Percentiles rank a stretch among this genome's conserved stretches.
These are phyloP conservation scores for Trichaptum fuscoviolaceum DNA, from an alignment of 768 basidiomycete genomes.

Conservation along the genomic window DNA sequence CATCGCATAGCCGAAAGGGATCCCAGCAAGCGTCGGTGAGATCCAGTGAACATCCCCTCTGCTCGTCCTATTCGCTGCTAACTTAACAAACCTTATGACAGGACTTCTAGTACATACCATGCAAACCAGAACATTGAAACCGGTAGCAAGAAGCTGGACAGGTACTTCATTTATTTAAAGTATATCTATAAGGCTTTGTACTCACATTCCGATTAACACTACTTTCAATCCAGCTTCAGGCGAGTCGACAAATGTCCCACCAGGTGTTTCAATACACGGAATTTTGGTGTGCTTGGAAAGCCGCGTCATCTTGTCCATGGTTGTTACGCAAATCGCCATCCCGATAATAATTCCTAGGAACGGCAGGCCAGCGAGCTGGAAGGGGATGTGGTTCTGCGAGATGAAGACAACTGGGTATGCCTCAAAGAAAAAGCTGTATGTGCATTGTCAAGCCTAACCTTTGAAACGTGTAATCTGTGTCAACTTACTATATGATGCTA, in stretches of 20 bases:
- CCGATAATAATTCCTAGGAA: slow-evolving; percentile 18
- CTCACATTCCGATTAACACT: slow-evolving; percentile 18
- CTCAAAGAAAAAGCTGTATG: slow-evolving; percentile 19
- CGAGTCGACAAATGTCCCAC: slow-evolving; percentile 2
- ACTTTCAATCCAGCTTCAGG: slow-evolving; percentile 17
- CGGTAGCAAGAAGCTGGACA: slow-evolving; percentile 13
- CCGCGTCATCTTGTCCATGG: slow-evolving; percentile 9
- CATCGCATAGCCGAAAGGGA: slow-evolving; percentile 19
- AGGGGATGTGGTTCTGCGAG: slow-evolving; percentile 15
- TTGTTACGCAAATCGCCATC: slow-evolving; percentile 13
- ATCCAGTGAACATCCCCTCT: slow-evolving; percentile 18
- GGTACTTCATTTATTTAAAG: neutral
- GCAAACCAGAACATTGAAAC: slow-evolving; percentile 22
- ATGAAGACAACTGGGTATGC: slow-evolving; percentile 19
- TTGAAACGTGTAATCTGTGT: neutral
- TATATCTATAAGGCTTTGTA: neutral
- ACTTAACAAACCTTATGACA: neutral
- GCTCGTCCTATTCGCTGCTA: slow-evolving; percentile 16
- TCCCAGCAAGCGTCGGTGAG: slow-evolving; percentile 18
- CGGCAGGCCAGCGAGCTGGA: slow-evolving; percentile 18
- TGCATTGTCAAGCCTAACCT: neutral
- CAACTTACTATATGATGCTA: slow-evolving; percentile 20
- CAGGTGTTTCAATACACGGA: slow-evolving; percentile 13
- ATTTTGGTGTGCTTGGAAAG: slow-evolving; percentile 13
- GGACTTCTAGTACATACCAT: slow-evolving; percentile 14